phyloP scores from a whole-genome alignment of 345 rosid species.

The Capsella bursapastoris region DNA sequence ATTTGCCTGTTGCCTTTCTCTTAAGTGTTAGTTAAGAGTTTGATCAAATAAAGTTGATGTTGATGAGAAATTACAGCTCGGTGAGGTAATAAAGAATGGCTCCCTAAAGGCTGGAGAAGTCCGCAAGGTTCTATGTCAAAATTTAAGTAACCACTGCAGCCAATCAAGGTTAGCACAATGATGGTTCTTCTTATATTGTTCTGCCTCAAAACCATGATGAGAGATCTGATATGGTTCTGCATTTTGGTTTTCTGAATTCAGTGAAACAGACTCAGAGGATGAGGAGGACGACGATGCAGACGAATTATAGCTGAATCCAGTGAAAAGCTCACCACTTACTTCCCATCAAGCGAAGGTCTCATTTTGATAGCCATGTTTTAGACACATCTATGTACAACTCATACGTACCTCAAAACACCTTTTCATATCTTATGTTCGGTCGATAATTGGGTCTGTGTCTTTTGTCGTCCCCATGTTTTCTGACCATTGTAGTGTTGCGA shows the following conservation, averaged over 20 bases:
- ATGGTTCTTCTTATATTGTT: not conserved
- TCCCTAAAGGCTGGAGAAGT: constrained; percentile 74
- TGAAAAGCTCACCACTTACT: not conserved
- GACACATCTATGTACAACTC: not conserved
- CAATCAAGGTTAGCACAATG: constrained; percentile 55
- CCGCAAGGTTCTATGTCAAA: constrained; percentile 75
- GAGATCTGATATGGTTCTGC: constrained; percentile 3
- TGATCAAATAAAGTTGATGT: not conserved
- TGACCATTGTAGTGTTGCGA: not conserved
- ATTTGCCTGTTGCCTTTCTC: constrained; percentile 22
- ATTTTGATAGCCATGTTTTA: constrained; percentile 11
- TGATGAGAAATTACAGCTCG: constrained; percentile 55
- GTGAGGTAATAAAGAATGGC: constrained; percentile 75
- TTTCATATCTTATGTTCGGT: not conserved
- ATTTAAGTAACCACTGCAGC: constrained; percentile 76
- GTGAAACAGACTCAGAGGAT: constrained; percentile 35
- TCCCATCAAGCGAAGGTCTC: not conserved
- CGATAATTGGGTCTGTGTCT: not conserved
- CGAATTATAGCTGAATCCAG: constrained; percentile 31
- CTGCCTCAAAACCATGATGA: not conserved
- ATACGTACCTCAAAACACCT: not conserved
- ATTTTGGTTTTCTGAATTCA: constrained; percentile 19
- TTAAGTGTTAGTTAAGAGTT: constrained; percentile 21
- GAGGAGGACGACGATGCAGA: constrained; percentile 40
- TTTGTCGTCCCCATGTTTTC: not conserved